Evolutionary conservation across 352 stramenopile species (phyloP).

Genomic region (Pythium aphanidermatum): DNA sequence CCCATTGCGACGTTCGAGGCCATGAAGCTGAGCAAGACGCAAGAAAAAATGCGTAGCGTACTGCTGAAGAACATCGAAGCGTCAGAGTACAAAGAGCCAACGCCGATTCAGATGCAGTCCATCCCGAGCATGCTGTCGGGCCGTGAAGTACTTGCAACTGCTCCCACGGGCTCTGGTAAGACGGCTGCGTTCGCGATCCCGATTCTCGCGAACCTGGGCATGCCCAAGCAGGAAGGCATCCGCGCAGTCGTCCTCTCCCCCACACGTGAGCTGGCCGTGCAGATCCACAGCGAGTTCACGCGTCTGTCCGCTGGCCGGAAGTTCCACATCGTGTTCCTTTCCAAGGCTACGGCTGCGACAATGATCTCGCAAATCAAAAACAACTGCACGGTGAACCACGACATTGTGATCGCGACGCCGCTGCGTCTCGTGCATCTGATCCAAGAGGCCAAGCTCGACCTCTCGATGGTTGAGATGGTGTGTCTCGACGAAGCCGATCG

Average conservation of each 20-base stretch:
- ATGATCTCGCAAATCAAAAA: slow-evolving; percentile 74
- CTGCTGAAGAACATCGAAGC: slow-evolving; percentile 80
- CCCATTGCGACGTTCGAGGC: slow-evolving; percentile 70
- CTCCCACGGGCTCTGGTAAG: slow-evolving; percentile 97
- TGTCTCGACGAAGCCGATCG: slow-evolving; percentile 98
- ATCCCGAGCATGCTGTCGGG: slow-evolving; percentile 86
- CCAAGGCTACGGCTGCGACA: slow-evolving; percentile 88
- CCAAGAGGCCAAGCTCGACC: slow-evolving; percentile 77
- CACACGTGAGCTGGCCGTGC: slow-evolving; percentile 95
- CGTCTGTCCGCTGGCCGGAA: slow-evolving; percentile 87
- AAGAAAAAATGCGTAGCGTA: slow-evolving; percentile 50
- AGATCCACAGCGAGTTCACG: slow-evolving; percentile 95
- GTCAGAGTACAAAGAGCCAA: slow-evolving; percentile 97
- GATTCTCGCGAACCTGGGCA: slow-evolving; percentile 75
- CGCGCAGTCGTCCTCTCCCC: slow-evolving; percentile 94
- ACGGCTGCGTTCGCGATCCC: slow-evolving; percentile 98
- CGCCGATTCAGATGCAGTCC: slow-evolving; percentile 98
- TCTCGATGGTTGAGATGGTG: slow-evolving; percentile 88
- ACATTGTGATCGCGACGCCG: slow-evolving; percentile 96
- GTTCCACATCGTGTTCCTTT: slow-evolving; percentile 87
- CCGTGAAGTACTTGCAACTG: slow-evolving; percentile 94
- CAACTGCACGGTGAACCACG: slow-evolving; percentile 78
- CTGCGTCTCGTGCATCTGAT: slow-evolving; percentile 92
- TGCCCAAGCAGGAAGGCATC: slow-evolving; percentile 64
- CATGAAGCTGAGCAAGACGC: slow-evolving; percentile 47